Evolutionary conservation across 163 green algal species (phyloP).

Genomic region (Scenedesmus sp.): DNA sequence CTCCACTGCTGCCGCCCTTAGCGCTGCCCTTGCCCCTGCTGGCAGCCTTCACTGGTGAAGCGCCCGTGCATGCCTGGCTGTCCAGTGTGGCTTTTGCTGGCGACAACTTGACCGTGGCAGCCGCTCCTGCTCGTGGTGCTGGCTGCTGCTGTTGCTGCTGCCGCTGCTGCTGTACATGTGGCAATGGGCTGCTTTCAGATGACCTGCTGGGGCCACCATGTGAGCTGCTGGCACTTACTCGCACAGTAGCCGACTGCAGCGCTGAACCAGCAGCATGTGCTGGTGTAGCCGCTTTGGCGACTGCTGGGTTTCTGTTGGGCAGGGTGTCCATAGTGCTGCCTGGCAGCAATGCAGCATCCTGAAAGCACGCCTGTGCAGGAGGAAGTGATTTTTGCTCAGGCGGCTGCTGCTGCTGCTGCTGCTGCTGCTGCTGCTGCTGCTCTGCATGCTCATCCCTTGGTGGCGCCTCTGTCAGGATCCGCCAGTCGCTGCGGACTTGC

Average conservation of each 20-base stretch:
- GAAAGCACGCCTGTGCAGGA: not conserved
- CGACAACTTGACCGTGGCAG: not conserved
- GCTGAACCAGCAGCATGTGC: not conserved
- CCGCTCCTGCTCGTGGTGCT: not conserved
- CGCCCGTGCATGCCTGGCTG: not conserved
- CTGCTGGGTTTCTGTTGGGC: not conserved
- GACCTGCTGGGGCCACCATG: not conserved
- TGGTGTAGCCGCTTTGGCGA: not conserved
- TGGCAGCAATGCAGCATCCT: not conserved
- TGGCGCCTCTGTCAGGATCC: not conserved
- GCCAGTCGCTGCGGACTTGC: conserved; percentile 15
- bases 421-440: not conserved
- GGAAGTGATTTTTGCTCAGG: not conserved
- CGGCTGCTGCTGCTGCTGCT: conserved; percentile 19
- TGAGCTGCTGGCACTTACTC: not conserved
- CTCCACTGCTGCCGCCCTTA: not conserved
- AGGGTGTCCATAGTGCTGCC: not conserved
- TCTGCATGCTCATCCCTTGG: not conserved
- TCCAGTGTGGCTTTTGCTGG: not conserved
- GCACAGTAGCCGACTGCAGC: not conserved
- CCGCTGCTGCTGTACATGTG: not conserved
- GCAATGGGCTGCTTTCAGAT: not conserved
- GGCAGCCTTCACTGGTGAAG: not conserved
- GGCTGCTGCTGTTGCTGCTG: conserved; percentile 23
- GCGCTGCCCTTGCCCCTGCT: not conserved